Evolutionary conservation across 441 rosid genomes (phyloP), one percentile per base, ranked within the genome.

Genomic region (Populus hybrid): DNA sequence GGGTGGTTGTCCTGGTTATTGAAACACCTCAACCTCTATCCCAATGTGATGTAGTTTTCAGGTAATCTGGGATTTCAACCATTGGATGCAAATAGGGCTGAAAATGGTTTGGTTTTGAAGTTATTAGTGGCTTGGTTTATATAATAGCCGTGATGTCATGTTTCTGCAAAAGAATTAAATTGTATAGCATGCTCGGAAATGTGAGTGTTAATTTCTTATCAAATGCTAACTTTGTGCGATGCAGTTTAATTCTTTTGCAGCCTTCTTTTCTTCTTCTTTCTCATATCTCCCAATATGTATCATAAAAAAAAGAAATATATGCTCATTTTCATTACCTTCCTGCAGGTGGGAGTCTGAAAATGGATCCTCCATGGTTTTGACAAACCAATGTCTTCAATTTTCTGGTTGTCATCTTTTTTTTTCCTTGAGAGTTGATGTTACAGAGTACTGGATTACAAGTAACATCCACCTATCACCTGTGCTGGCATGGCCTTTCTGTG

Each of bases 341-440:
- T 29, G 72, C 82, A 81, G 84, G 72, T 81, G 78, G 56, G 71
- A 65, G 61, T 20, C 36, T 20, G 69, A 35, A 71, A 59, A 74
- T 53, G 72, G 72, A 73, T 65, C 66, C 68, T 36, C 73, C n/a
- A 35, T 24, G 53, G 36, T 73, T 75, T 76, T 29, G 65, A 74
- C 24, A 24, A 24, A 24, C 77, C 40, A 40, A 42, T 63, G n/a
- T 16, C 56, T 18, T 59, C 65, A 77, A 70, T 72, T 73, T 74
- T 78, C 64, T 63, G 73, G 33, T 61, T 23, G 59, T 67, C 67
- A 10, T 42, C 31, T 29, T 29, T 28, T 26, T 67, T 50, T 69
- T 71, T 9, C 74, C 26, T 72, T 36, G 31, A 79, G 24, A 33
- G 70, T 53, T 29, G 79, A 53, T 2, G 76, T 72, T 59, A 77